Evolutionary conservation across 176 grass and related monocot genomes (phyloP).

Genomic region (Cenchrus americanus): DNA sequence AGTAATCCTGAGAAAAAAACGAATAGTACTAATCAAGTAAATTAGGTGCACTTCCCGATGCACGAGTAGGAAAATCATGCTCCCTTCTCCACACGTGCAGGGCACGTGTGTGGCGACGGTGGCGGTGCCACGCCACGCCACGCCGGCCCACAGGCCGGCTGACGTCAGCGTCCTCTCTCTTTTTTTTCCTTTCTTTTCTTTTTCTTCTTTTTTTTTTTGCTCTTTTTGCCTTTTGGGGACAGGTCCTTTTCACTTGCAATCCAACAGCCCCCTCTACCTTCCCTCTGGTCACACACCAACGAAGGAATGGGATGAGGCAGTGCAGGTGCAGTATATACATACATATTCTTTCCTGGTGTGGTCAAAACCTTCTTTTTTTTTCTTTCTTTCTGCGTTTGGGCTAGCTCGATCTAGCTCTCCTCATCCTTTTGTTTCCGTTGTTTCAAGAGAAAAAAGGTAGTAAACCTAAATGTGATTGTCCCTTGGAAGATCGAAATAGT

Average conservation of each 20-base stretch:
- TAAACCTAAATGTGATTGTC: too few species aligned
- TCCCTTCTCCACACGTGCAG: constrained; percentile 52
- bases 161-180: constrained; percentile 43
- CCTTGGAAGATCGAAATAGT: too few species aligned
- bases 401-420: too few species aligned
- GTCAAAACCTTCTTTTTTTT: background rate
- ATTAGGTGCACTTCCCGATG: constrained; percentile 38
- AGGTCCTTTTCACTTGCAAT: constrained; percentile 40
- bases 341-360: background rate
- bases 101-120: constrained; percentile 53
- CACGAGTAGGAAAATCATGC: constrained; percentile 16
- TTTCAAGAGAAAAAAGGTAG: too few species aligned
- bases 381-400: background rate
- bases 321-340: too few species aligned
- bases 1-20: too few species aligned
- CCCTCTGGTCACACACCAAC: background rate
- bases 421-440: too few species aligned
- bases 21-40: background rate
- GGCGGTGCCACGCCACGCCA: constrained; percentile 27
- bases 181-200: constrained; percentile 2
- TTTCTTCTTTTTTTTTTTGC: constrained; percentile 35
- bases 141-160: background rate
- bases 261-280: background rate
- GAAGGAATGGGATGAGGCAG: too few species aligned
- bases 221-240: constrained; percentile 45